These are phyloP conservation scores for Coix lacrymajobi DNA, from an alignment of 176 grass and related monocot genomes.

Conservation along the genomic window DNA sequence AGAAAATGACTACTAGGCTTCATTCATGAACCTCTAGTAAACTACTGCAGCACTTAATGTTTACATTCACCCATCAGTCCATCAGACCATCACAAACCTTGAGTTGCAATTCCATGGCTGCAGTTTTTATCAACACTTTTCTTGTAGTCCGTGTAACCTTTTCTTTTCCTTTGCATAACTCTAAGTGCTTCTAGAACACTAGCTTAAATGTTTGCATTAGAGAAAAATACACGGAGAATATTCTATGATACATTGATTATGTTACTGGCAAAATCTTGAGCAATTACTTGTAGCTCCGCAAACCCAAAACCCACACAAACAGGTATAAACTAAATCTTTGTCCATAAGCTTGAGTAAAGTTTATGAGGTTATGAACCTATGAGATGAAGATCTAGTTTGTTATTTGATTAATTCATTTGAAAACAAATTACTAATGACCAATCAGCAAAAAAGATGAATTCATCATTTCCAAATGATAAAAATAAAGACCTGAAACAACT, in stretches of 20 bases:
- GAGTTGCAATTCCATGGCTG: not conserved
- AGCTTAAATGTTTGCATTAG: conserved; percentile 2
- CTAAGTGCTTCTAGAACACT: conserved; percentile 18
- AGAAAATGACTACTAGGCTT: conserved; percentile 2
- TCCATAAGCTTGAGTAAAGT: conserved; percentile 18
- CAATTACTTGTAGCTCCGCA: not conserved
- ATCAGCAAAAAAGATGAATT: not conserved
- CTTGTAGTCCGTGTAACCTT: not conserved
- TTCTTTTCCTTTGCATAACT: not conserved
- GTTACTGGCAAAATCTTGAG: not conserved
- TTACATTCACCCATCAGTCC: not conserved
- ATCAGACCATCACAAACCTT: not conserved
- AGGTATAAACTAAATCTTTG: not conserved
- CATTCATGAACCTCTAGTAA: not conserved
- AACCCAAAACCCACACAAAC: not conserved
- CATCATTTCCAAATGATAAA: not conserved
- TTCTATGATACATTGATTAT: not conserved
- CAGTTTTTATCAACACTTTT: conserved; percentile 13
- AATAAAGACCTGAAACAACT: conserved; percentile 31
- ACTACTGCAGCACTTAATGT: conserved; percentile 17
- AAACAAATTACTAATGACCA: conserved; percentile 4
- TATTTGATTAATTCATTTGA: conserved; percentile 8
- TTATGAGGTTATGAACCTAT: not conserved
- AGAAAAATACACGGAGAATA: not conserved
- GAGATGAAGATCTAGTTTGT: conserved; percentile 3